Percentiles rank a stretch among this genome's conserved stretches.
These are phyloP conservation scores for Triadica sebifera DNA, from an alignment of 345 rosid species.

Conservation along the genomic window DNA sequence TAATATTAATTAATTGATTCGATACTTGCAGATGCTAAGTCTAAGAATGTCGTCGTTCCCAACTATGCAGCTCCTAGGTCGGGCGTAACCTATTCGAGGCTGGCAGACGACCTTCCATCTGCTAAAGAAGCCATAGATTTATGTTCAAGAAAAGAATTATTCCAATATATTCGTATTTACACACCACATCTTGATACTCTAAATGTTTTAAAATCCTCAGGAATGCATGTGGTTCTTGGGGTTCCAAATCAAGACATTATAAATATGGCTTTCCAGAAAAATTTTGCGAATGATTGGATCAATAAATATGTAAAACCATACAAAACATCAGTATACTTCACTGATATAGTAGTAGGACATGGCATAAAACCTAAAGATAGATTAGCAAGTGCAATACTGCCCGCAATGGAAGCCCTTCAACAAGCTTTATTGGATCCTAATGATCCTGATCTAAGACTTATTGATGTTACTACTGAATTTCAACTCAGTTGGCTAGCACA, in stretches of 20 bases:
- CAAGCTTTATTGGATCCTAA: neutral
- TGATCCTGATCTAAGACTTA: neutral
- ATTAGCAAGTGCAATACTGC: neutral
- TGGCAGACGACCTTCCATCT: conserved; percentile 1
- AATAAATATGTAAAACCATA: neutral
- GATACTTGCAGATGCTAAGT: too few relatives aligned
- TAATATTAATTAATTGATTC: too few relatives aligned
- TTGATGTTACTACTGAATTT: neutral
- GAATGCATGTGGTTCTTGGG: conserved; percentile 6
- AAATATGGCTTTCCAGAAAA: neutral
- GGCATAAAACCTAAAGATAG: neutral
- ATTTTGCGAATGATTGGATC: neutral
- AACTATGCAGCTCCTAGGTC: too few relatives aligned
- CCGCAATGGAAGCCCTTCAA: conserved; percentile 3
- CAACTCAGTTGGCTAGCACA: neutral
- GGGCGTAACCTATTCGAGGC: neutral
- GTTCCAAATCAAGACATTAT: neutral
- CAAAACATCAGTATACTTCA: neutral
- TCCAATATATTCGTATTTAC: neutral
- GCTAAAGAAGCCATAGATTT: neutral
- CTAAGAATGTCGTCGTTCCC: too few relatives aligned
- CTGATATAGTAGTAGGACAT: neutral
- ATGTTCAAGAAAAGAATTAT: neutral
- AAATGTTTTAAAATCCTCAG: neutral
- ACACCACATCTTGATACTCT: neutral